Evolutionary conservation across 257 asterid genomes (phyloP), one percentile per base, ranked within the genome.

Genomic region (Solanum sitiens): DNA sequence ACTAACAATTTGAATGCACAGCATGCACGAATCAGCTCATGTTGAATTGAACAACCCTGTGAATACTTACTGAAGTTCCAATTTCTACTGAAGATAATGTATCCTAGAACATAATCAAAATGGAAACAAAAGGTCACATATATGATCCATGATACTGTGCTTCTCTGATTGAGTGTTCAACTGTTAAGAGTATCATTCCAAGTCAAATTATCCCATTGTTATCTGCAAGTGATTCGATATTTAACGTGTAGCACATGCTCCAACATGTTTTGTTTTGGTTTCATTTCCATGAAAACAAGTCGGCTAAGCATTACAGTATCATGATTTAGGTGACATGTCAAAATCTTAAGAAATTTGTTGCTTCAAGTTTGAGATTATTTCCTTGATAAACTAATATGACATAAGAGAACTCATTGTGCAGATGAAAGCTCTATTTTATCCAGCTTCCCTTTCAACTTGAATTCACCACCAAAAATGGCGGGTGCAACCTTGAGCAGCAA

Each of bases 391-490:
- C 88, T 88, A 84, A 92, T 27, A 83, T 70, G 42, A 83, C 80
- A 39, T 16, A 21, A 63, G 67, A 56, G 59, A 61, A 72, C 88
- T 37, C n/a, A 53, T 84, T 25, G 32, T 87, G 87, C 95, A 96
- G 98, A 89, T 92, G 94, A 88, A 91, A 86, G 89, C 87, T 89
- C 95, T 68, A 68, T 32, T 79, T 87, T 89, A 65, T 70, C 91
- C 12, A 86, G 85, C 88, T 90, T 87, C 85, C 87, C 90, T 32
- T 91, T 92, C 39, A 93, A 93, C 88, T 93, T 91, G 56, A 95
- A 92, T 87, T 87, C 94, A 23, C 91, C 91, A 33, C 91, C 93
- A 5, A 86, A 50, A 90, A 80, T 42, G 30, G 73, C 87, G 10
- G 93, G 90, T 87, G 93, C 93, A 89, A 87, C 87, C 86, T 88